phyloP scores from a whole-genome alignment of 129 eudicot genomes.

The Chrysanthemum makinoi region DNA sequence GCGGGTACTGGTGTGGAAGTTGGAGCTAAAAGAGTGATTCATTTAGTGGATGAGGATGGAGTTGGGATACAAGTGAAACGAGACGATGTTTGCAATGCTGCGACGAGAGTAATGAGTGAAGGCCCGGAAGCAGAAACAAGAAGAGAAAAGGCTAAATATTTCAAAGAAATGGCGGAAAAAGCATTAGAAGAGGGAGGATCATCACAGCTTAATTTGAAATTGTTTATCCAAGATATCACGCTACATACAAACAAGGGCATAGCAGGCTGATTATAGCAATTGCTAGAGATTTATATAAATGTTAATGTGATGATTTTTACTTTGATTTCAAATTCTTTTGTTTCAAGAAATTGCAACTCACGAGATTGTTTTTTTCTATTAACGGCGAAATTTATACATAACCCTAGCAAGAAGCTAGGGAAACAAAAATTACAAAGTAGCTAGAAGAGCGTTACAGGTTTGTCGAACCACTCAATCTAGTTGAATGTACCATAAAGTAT shows the following conservation, averaged over 20 bases:
- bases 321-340: neutral
- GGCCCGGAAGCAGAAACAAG: conserved; percentile 29
- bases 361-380: too few species aligned
- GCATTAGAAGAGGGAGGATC: conserved; percentile 36
- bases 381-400: too few species aligned
- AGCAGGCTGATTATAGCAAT: conserved; percentile 21
- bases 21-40: conserved; percentile 26
- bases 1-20: conserved; percentile 31
- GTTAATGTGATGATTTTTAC: conserved; percentile 10
- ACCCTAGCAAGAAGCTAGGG: too few species aligned
- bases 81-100: conserved; percentile 31
- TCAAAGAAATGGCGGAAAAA: conserved; percentile 29
- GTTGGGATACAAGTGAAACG: conserved; percentile 25
- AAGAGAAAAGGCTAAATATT: conserved; percentile 23
- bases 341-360: neutral
- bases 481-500: too few species aligned
- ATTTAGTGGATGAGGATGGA: conserved; percentile 25
- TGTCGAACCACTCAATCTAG: too few species aligned
- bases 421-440: too few species aligned
- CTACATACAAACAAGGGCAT: conserved; percentile 26
- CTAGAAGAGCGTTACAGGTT: too few species aligned
- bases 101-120: conserved; percentile 25
- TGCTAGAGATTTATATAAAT: conserved; percentile 7
- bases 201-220: conserved; percentile 22
- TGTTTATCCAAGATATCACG: conserved; percentile 33